Conservation (phyloP, 2,329 filamentous ascomycete species). For the Alternaria sp. region DNA sequence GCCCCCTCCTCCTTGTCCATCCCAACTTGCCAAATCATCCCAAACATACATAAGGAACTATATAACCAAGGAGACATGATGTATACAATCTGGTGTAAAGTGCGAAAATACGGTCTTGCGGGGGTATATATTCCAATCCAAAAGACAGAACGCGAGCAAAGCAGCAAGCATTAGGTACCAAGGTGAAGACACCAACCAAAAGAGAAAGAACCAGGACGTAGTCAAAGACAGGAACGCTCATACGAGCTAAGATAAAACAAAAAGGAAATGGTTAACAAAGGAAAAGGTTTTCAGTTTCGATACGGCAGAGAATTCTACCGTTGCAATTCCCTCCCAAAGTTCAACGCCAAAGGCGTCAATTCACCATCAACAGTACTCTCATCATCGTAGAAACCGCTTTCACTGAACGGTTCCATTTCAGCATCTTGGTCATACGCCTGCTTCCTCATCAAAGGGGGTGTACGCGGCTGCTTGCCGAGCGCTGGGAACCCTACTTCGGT, state of each 20-base stretch:
- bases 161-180: constrained; percentile 27
- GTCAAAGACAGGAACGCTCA: constrained; percentile 8
- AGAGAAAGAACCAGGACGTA: neutral
- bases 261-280: constrained; percentile 10
- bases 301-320: neutral
- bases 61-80: neutral
- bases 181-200: neutral
- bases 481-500: constrained; percentile 43
- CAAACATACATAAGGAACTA: constrained; percentile 2
- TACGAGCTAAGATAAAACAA: neutral
- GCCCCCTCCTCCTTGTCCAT: neutral
- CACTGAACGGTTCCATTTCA: constrained; percentile 59
- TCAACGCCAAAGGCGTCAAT: constrained; percentile 45
- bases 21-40: neutral
- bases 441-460: constrained; percentile 64
- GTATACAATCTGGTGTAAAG: constrained; percentile 2
- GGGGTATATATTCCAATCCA: constrained; percentile 8
- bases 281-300: constrained; percentile 6
- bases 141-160: neutral
- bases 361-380: constrained; percentile 56
- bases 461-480: constrained; percentile 50
- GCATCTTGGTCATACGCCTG: constrained; percentile 68
- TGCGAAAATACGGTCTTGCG: neutral
- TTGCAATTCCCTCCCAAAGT: constrained; percentile 43
- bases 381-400: constrained; percentile 60